Percentiles rank a stretch among this genome's conserved stretches.
Conservation (phyloP, 2,329 filamentous ascomycete genomes). For the Hymenoscyphus occultus region DNA sequence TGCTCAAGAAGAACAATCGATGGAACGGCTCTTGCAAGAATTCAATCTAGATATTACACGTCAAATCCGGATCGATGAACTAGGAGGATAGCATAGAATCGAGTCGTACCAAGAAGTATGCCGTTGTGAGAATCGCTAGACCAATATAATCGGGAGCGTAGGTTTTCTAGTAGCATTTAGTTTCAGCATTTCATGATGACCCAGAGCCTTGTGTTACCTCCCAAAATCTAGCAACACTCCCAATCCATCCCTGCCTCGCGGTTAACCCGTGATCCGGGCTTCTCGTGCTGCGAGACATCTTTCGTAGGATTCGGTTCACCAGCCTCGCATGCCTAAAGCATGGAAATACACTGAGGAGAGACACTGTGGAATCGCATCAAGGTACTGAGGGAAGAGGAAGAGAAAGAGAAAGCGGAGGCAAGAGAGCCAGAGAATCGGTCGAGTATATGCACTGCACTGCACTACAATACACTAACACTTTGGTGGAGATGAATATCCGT, state of each 20-base stretch:
- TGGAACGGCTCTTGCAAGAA: constrained; percentile 81
- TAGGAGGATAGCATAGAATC: neutral
- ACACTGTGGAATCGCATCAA: constrained; percentile 11
- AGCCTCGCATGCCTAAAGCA: constrained; percentile 15
- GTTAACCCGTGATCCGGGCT: constrained; percentile 27
- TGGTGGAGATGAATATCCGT: neutral
- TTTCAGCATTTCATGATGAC: neutral
- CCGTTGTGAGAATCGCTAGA: constrained; percentile 64
- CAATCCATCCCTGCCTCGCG: constrained; percentile 31
- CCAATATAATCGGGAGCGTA: constrained; percentile 89
- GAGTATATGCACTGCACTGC: no score
- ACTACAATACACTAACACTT: neutral
- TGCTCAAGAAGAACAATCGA: constrained; percentile 87
- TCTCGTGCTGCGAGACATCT: constrained; percentile 24
- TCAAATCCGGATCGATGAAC: neutral
- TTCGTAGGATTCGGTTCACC: constrained; percentile 11
- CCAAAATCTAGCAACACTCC: constrained; percentile 36
- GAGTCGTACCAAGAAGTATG: constrained; percentile 59
- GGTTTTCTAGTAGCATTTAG: constrained; percentile 56
- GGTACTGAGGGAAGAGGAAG: neutral
- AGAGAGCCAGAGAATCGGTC: neutral
- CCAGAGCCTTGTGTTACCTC: constrained; percentile 21
- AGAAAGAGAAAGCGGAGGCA: neutral
- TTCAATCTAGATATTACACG: constrained; percentile 51
- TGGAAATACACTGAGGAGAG: constrained; percentile 13